These are phyloP conservation scores for Yamadazyma triangularis DNA, from an alignment of 1,139 yeast species.

Conservation along the genomic window DNA sequence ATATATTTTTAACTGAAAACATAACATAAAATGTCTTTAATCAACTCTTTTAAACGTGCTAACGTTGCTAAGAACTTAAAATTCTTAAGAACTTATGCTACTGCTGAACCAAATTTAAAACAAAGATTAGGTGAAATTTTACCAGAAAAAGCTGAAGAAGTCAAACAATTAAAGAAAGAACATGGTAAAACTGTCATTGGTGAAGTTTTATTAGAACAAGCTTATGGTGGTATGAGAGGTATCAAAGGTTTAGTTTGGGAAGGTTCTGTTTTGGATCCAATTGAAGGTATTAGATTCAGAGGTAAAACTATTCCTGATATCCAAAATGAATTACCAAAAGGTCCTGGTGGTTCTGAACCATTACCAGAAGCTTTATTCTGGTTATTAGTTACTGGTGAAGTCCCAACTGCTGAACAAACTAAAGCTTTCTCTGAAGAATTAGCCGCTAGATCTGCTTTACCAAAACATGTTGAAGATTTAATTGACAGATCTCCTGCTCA, in stretches of 20 bases:
- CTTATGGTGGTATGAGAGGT: constrained; percentile 99
- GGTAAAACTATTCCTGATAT: constrained; percentile 97
- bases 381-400: constrained; percentile 87
- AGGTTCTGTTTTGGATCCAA: constrained; percentile 97
- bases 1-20: no score
- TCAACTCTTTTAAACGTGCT: constrained; percentile 11
- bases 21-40: constrained; percentile 11
- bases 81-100: constrained; percentile 11
- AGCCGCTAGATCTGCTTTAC: constrained; percentile 80
- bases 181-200: constrained; percentile 90
- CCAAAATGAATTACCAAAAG: constrained; percentile 89
- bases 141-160: constrained; percentile 89
- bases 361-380: constrained; percentile 91
- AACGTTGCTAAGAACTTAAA: constrained; percentile 6
- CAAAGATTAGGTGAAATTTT: constrained; percentile 90
- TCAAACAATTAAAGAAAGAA: constrained; percentile 83
- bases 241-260: constrained; percentile 98
- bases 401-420: constrained; percentile 75
- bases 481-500: constrained; percentile 79
- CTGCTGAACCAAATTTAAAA: constrained; percentile 55
- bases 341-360: constrained; percentile 80
- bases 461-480: constrained; percentile 79
- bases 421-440: constrained; percentile 74
- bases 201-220: constrained; percentile 91
- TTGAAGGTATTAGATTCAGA: constrained; percentile 98